A percentile compares a stretch with the other conserved stretches of the same genome.
These are phyloP conservation scores for Triticum timopheevii DNA, from an alignment of 176 grass and related monocot species.

Conservation along the genomic window DNA sequence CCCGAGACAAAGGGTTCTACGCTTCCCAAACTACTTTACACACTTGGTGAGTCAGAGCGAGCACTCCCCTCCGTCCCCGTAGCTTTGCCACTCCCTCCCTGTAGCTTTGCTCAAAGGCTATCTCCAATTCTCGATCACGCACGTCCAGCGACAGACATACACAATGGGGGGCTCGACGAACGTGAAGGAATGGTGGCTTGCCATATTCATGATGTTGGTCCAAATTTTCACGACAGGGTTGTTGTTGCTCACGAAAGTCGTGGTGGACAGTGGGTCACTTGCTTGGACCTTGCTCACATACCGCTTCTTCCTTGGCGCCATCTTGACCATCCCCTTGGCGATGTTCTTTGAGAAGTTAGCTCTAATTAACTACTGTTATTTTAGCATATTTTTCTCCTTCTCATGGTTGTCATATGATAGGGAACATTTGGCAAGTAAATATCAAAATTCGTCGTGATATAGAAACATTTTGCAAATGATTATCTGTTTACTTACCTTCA, in stretches of 20 bases:
- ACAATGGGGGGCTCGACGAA: background rate
- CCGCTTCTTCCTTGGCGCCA: constrained; percentile 25
- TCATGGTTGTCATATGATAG: background rate
- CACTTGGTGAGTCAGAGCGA: background rate
- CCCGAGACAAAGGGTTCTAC: too few species aligned
- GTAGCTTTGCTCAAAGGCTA: background rate
- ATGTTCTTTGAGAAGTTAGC: constrained; percentile 32
- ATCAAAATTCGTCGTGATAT: background rate
- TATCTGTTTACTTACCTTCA: background rate
- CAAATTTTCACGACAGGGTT: background rate
- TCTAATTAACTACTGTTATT: background rate
- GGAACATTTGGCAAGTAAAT: background rate
- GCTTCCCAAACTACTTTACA: too few species aligned
- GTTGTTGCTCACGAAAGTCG: constrained; percentile 34
- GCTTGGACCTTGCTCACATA: constrained; percentile 14
- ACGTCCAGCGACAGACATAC: background rate
- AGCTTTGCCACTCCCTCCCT: background rate
- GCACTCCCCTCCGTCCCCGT: background rate
- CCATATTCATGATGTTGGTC: constrained; percentile 16
- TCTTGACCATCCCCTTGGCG: constrained; percentile 2
- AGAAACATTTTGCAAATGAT: background rate
- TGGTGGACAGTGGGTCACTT: constrained; percentile 9
- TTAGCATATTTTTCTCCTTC: background rate
- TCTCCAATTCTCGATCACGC: background rate
- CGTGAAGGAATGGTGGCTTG: constrained; percentile 13